A percentile compares a stretch with the other conserved stretches of the same genome.
Conservation (phyloP, 495 filamentous ascomycete genomes). For the Penicillium malachiteum region DNA sequence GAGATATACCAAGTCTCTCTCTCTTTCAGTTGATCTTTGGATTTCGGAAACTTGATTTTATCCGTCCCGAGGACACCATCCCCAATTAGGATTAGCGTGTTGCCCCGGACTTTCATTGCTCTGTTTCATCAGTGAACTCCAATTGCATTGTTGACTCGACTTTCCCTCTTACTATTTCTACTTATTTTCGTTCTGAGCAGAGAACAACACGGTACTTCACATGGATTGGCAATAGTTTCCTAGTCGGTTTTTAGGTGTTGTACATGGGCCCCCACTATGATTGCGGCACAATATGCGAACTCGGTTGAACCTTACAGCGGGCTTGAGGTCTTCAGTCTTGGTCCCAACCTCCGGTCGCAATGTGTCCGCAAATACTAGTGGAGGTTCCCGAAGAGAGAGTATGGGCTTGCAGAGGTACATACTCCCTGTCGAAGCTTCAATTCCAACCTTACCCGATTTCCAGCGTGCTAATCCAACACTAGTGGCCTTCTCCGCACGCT, state of each 20-base stretch:
- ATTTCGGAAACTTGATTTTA: conserved; percentile 15
- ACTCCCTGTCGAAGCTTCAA: not conserved
- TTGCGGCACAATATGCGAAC: conserved; percentile 23
- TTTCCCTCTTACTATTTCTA: not conserved
- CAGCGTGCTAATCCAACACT: not conserved
- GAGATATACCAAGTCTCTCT: conserved; percentile 14
- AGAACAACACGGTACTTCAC: too few species aligned
- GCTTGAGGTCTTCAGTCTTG: conserved; percentile 19
- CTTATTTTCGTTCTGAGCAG: not conserved
- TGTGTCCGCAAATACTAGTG: not conserved
- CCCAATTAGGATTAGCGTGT: conserved; percentile 6
- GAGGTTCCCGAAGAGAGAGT: not conserved
- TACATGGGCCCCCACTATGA: conserved; percentile 18
- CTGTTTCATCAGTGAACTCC: not conserved
- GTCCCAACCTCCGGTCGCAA: conserved; percentile 5
- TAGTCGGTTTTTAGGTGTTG: not conserved
- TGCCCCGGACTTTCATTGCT: conserved; percentile 5
- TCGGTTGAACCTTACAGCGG: conserved; percentile 18
- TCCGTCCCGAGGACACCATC: conserved; percentile 6
- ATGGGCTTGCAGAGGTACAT: too few species aligned
- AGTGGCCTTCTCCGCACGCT: not conserved
- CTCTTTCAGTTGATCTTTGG: conserved; percentile 13
- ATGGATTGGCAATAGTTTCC: too few species aligned
- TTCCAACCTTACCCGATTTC: not conserved
- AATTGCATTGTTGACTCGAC: not conserved